Percentiles rank a stretch among this genome's conserved stretches.
Conservation (phyloP, 768 basidiomycete genomes). For the Infundibulicybe gibba region DNA sequence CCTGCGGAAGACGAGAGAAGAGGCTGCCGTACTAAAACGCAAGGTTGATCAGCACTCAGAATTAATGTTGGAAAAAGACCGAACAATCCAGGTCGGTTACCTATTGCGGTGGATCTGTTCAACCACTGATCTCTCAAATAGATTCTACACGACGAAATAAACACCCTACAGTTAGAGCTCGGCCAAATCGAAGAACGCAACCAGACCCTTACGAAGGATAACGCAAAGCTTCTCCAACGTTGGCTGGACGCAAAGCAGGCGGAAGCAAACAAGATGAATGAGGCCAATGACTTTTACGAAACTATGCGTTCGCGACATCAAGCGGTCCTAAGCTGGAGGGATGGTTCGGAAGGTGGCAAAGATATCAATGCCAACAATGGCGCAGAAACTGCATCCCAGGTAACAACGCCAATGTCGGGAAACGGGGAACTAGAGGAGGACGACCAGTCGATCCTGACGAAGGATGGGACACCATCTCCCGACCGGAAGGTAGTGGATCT, state of each 20-base stretch:
- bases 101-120: conserved; percentile 1
- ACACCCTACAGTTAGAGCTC: conserved; percentile 87
- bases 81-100: conserved; percentile 77
- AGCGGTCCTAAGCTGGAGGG: conserved; percentile 56
- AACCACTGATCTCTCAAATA: conserved; percentile 23
- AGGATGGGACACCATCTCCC: conserved; percentile 74
- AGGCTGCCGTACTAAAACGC: conserved; percentile 61
- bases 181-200: conserved; percentile 88
- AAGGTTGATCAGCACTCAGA: conserved; percentile 85
- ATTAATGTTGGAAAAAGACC: conserved; percentile 84
- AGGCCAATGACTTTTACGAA: conserved; percentile 87
- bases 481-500: conserved; percentile 67
- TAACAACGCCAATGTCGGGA: conserved; percentile 52
- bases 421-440: conserved; percentile 60
- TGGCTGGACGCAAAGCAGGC: conserved; percentile 95
- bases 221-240: conserved; percentile 90
- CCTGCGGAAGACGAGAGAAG: conserved; percentile 72
- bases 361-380: conserved; percentile 18
- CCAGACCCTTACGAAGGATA: conserved; percentile 83
- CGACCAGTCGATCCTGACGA: conserved; percentile 45
- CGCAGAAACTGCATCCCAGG: conserved; percentile 25
- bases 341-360: conserved; percentile 27
- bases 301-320: conserved; percentile 77
- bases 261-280: conserved; percentile 95
- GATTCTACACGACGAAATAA: conserved; percentile 95